Conservation (phyloP, 2,329 filamentous ascomycete genomes). For the Rutstroemia sp. region DNA sequence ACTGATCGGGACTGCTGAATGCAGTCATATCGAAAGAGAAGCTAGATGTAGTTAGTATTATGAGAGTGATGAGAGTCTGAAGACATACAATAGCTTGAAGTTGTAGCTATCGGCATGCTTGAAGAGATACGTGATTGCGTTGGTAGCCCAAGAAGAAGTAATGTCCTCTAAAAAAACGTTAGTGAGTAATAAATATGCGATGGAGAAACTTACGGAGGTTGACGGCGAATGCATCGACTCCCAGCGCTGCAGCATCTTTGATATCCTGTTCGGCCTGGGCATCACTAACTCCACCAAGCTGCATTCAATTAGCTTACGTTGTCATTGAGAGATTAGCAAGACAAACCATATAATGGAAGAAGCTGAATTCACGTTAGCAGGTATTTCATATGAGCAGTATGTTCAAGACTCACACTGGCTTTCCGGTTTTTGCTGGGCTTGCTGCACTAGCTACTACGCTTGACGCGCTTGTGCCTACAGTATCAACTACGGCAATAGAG, state of each 20-base stretch:
- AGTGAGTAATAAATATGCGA: too few relatives aligned
- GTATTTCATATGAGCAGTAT: not conserved
- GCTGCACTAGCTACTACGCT: not conserved
- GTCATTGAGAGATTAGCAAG: too few relatives aligned
- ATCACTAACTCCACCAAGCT: slow-evolving; percentile 10
- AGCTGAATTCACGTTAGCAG: not conserved
- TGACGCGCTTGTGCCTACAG: not conserved
- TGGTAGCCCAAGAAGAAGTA: slow-evolving; percentile 4
- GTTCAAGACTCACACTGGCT: slow-evolving; percentile 7
- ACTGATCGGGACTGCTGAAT: slow-evolving; percentile 11
- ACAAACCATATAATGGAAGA: slow-evolving; percentile 12
- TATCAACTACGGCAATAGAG: not conserved
- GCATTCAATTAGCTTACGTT: too few relatives aligned
- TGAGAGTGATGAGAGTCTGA: too few relatives aligned
- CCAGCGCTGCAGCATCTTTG: slow-evolving; percentile 12
- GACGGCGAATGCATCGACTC: slow-evolving; percentile 14
- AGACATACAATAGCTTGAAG: slow-evolving; percentile 13
- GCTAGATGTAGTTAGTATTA: not conserved
- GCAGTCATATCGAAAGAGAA: slow-evolving; percentile 18
- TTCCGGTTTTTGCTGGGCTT: not conserved
- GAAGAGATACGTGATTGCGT: slow-evolving; percentile 8
- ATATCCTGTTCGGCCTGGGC: slow-evolving; percentile 13
- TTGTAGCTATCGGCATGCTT: slow-evolving; percentile 8
- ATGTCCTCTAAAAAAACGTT: too few relatives aligned
- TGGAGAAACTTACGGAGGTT: slow-evolving; percentile 5